Percentiles rank a stretch among this genome's conserved stretches.
phyloP scores from a whole-genome alignment of 768 basidiomycete species.

The Calocybe indica region DNA sequence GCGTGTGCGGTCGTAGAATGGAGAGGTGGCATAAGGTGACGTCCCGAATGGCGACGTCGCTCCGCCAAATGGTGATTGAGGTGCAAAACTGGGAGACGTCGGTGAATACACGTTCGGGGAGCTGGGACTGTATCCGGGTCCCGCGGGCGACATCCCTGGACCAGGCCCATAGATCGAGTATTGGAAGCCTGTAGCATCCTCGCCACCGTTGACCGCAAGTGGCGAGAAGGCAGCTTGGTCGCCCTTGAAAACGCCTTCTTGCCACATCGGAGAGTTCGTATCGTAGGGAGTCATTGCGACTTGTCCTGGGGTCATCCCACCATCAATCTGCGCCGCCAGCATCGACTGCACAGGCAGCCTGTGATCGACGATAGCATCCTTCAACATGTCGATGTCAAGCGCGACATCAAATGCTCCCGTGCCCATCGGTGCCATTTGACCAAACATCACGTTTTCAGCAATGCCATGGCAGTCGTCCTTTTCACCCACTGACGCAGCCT shows the following conservation, averaged over 20 bases:
- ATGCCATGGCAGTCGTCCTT: constrained; percentile 98
- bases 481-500: constrained; percentile 96
- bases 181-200: constrained; percentile 73
- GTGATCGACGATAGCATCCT: constrained; percentile 97
- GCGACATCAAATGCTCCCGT: constrained; percentile 95
- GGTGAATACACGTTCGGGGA: constrained; percentile 88
- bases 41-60: constrained; percentile 80
- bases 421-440: constrained; percentile 99
- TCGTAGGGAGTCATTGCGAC: constrained; percentile 98
- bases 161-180: constrained; percentile 79
- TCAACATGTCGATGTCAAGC: constrained; percentile 96
- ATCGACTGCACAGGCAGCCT: constrained; percentile 82
- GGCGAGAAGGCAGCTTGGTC: constrained; percentile 94
- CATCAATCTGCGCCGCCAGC: constrained; percentile 73
- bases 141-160: constrained; percentile 87
- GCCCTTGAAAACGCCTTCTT: constrained; percentile 71
- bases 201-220: constrained; percentile 79
- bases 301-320: constrained; percentile 87
- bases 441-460: constrained; percentile 99
- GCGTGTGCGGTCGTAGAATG: constrained; percentile 65
- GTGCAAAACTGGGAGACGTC: constrained; percentile 81
- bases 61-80: constrained; percentile 78
- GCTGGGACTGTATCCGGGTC: constrained; percentile 84
- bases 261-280: constrained; percentile 82
- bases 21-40: constrained; percentile 80